phyloP scores from a whole-genome alignment of 2,329 filamentous ascomycete genomes.

The Calonectria crousiana region DNA sequence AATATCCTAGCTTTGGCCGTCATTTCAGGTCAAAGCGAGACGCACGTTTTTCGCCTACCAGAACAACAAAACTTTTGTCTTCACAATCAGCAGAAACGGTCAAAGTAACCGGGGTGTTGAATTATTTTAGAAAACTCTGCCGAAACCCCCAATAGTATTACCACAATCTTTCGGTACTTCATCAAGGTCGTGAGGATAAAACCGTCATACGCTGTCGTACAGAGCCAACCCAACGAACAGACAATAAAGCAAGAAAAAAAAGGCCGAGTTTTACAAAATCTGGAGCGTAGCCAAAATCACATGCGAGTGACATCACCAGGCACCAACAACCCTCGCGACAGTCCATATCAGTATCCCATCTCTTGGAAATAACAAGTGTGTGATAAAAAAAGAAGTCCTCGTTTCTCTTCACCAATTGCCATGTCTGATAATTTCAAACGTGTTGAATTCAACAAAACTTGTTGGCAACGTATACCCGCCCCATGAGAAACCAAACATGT shows the following conservation, averaged over 20 bases:
- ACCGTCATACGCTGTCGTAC: constrained; percentile 2
- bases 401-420: neutral
- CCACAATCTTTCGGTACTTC: neutral
- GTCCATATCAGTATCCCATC: neutral
- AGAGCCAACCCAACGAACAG: neutral
- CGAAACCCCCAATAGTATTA: neutral
- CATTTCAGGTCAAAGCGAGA: neutral
- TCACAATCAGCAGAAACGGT: neutral
- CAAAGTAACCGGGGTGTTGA: neutral
- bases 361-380: neutral
- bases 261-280: neutral
- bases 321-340: neutral
- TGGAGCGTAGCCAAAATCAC: neutral
- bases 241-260: neutral
- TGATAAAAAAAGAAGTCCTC: neutral
- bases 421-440: neutral
- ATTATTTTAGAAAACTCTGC: neutral
- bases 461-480: neutral
- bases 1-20: neutral
- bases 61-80: neutral
- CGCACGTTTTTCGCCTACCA: neutral
- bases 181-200: constrained; percentile 8
- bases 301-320: neutral
- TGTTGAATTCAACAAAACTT: neutral
- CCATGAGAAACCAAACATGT: neutral